Base-by-base conservation (phyloP, 179 eudicot genomes). In the Spinacia oleracea region DNA sequence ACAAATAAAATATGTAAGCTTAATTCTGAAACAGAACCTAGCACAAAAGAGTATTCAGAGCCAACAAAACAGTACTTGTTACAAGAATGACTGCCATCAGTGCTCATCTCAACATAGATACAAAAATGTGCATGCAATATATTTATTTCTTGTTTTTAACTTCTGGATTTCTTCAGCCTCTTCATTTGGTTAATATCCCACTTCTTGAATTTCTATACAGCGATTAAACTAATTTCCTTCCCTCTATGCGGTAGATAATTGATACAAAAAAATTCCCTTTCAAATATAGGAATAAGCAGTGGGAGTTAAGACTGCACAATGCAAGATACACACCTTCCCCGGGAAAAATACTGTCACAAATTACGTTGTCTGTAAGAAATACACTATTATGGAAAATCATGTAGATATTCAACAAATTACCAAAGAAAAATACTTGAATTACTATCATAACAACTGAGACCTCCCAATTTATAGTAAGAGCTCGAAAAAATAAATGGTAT, bases 401-500 rank as follows among this genome's bases (percentile, higher is more conserved):
- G 35, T 6, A 12, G 42, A 64, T 4, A 7, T 42, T 42, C 0
- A 5, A 70, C 55, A 34, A 1, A 2, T 2, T 35, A 23, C 14
- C 46, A 21, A 20, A 35, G 62, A 29, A 62, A 62, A 35, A 1
- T 15, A 66, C 10, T 62, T 9, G 35, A 7, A 20, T 38, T 18
- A 34, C 25, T 66, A 66, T 8, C 20, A 27, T 27, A 16, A 46
- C 6, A 18, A 71, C 25, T 14, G 3, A 70, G 21, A 31, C 74
- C 74, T 48, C 74, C 40, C 43, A 31, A 20, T 27, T 32, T 51
- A 29, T 34, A 35, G 40, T 50, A 72, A 72, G 51, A 51, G 75
- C 60, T 72, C 45, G n/a, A 34, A 9, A 53, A 71, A 71, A 16
- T 9, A 50, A 71, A 72, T 71, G 40, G 45, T 42, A 72, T 51